A percentile compares a stretch with the other conserved stretches of the same genome.
These are phyloP conservation scores for Apiospora saccharicola DNA, from an alignment of 2,329 filamentous ascomycete species.

Conservation along the genomic window DNA sequence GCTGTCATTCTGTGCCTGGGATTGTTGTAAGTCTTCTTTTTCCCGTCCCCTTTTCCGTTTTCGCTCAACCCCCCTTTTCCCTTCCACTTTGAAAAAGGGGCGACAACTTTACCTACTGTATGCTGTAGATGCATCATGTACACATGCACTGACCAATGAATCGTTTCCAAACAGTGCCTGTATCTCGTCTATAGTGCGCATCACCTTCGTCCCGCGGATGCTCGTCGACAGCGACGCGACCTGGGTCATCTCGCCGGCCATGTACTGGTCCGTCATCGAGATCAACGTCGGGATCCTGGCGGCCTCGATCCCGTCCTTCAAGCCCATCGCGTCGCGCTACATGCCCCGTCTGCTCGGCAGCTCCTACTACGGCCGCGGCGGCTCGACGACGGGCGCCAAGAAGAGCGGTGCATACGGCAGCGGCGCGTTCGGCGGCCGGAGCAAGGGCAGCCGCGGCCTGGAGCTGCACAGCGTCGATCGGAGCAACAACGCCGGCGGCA, in stretches of 20 bases:
- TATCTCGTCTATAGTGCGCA: conserved; percentile 54
- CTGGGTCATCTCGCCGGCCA: conserved; percentile 47
- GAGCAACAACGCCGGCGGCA: not conserved
- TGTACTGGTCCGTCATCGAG: conserved; percentile 50
- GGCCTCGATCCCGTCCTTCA: conserved; percentile 45
- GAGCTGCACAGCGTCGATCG: conserved; percentile 27
- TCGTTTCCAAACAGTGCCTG: conserved; percentile 45
- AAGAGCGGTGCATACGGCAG: not conserved
- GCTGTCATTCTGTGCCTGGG: conserved; percentile 52
- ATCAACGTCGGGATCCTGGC: conserved; percentile 47
- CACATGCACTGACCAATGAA: not conserved
- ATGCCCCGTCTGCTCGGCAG: conserved; percentile 46
- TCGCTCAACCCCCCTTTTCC: not conserved
- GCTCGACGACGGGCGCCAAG: not conserved
- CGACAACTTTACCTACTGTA: not conserved
- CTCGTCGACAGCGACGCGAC: conserved; percentile 45
- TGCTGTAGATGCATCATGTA: not conserved
- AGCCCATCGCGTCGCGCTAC: conserved; percentile 45
- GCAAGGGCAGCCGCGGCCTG: conserved; percentile 13
- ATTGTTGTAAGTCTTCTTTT: conserved; percentile 43
- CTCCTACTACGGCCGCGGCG: conserved; percentile 26
- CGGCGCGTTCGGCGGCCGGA: conserved; percentile 11
- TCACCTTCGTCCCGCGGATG: conserved; percentile 53
- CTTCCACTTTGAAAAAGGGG: too few relatives aligned
- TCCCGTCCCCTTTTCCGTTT: not conserved